These are phyloP conservation scores for Tulasnella sp. DNA, from an alignment of 768 basidiomycete species.

Conservation along the genomic window DNA sequence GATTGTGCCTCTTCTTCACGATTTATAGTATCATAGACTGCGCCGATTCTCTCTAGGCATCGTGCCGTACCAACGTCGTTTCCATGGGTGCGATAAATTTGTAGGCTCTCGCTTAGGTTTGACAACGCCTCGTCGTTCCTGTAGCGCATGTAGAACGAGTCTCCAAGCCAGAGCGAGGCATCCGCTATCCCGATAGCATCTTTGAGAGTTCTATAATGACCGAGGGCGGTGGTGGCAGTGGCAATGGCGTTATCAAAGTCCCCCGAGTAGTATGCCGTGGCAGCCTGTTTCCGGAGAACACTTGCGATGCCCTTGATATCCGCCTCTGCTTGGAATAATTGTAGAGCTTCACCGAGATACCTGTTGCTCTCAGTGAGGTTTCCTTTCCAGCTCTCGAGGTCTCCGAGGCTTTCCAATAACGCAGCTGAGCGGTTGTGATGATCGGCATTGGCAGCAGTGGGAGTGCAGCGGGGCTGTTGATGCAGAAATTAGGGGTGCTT, in stretches of 20 bases:
- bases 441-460: not conserved
- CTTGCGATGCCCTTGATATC: not conserved
- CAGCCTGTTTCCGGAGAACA: not conserved
- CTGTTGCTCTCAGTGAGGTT: not conserved
- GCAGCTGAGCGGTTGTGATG: not conserved
- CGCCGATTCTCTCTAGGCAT: not conserved
- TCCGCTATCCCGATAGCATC: not conserved
- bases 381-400: not conserved
- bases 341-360: not conserved
- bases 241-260: not conserved
- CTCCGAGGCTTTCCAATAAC: not conserved
- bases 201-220: not conserved
- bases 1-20: not conserved
- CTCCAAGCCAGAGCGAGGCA: not conserved
- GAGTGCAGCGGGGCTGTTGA: not conserved
- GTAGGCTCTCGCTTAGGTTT: not conserved
- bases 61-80: not conserved
- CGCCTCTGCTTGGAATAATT: not conserved
- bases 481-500: not conserved
- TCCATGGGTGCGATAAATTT: not conserved
- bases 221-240: not conserved
- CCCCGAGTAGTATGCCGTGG: not conserved
- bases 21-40: rapidly evolving
- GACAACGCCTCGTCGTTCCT: not conserved
- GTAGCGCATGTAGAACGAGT: not conserved